These are phyloP conservation scores for Amylocarpus encephaloides DNA, from an alignment of 2,329 filamentous ascomycete species.

Conservation along the genomic window DNA sequence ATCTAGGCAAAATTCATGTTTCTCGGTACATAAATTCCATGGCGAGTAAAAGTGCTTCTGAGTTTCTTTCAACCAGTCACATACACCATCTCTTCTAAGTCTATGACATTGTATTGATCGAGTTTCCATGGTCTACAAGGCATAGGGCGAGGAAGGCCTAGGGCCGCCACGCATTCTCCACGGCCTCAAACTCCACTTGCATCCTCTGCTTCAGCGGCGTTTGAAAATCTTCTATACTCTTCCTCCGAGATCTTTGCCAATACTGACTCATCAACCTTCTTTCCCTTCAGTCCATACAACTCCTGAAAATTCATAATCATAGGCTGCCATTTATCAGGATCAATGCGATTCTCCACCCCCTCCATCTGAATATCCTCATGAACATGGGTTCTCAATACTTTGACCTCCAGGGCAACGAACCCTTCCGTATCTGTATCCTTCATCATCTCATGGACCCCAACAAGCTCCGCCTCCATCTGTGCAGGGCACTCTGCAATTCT, in stretches of 20 bases:
- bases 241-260: constrained; percentile 31
- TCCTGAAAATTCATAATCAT: constrained; percentile 41
- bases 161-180: too few relatives aligned
- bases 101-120: too few relatives aligned
- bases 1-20: too few relatives aligned
- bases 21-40: too few relatives aligned
- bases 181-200: too few relatives aligned
- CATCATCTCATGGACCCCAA: constrained; percentile 30
- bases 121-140: too few relatives aligned
- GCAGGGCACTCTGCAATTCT: constrained; percentile 37
- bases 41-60: too few relatives aligned
- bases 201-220: constrained; percentile 3
- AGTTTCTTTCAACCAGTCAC: too few relatives aligned
- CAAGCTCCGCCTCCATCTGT: constrained; percentile 38
- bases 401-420: constrained; percentile 33
- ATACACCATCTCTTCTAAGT: too few relatives aligned
- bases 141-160: too few relatives aligned
- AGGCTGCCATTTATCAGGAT: constrained; percentile 38
- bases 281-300: constrained; percentile 34
- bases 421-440: constrained; percentile 31
- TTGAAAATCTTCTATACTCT: constrained; percentile 24
- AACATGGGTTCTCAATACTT: constrained; percentile 34
- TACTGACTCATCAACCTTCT: constrained; percentile 24
- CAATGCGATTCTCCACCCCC: constrained; percentile 36
- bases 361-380: constrained; percentile 31